Evolutionary conservation across 1,284 basidiomycete species (phyloP).

Genomic region (Cystobasidium slooffiae): DNA sequence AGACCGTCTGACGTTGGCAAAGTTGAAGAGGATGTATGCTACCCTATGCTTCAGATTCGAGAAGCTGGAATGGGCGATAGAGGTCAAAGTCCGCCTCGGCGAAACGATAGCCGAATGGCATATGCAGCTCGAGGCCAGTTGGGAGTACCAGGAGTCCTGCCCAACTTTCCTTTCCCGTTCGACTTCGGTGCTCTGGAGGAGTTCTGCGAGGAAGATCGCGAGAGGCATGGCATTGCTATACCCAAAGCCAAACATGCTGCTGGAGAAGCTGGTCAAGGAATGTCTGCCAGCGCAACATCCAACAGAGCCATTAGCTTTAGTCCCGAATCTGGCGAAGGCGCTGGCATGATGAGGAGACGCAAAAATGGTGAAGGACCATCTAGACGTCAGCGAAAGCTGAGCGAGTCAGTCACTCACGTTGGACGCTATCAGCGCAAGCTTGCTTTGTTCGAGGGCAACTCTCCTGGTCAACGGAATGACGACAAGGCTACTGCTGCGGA

Average conservation of each 20-base stretch:
- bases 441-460: constrained; percentile 81
- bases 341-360: constrained; percentile 45
- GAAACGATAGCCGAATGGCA: constrained; percentile 11
- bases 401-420: constrained; percentile 68
- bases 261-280: constrained; percentile 27
- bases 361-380: constrained; percentile 55
- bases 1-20: constrained; percentile 32
- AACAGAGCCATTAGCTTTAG: constrained; percentile 46
- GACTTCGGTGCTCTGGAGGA: constrained; percentile 80
- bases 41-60: constrained; percentile 42
- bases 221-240: constrained; percentile 55
- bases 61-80: constrained; percentile 40
- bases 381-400: constrained; percentile 77
- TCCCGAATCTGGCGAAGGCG: constrained; percentile 54
- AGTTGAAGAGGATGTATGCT: constrained; percentile 46
- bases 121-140: constrained; percentile 30
- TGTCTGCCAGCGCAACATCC: constrained; percentile 22
- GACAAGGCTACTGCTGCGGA: constrained; percentile 56
- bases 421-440: constrained; percentile 73
- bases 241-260: constrained; percentile 57
- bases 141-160: constrained; percentile 52
- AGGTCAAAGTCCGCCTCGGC: constrained; percentile 24
- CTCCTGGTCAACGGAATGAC: constrained; percentile 53
- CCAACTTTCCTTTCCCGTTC: constrained; percentile 61
- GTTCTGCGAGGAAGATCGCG: constrained; percentile 75